Evolutionary conservation across 805 yeast species (phyloP).

Genomic region (Kuraishia molischiana): DNA sequence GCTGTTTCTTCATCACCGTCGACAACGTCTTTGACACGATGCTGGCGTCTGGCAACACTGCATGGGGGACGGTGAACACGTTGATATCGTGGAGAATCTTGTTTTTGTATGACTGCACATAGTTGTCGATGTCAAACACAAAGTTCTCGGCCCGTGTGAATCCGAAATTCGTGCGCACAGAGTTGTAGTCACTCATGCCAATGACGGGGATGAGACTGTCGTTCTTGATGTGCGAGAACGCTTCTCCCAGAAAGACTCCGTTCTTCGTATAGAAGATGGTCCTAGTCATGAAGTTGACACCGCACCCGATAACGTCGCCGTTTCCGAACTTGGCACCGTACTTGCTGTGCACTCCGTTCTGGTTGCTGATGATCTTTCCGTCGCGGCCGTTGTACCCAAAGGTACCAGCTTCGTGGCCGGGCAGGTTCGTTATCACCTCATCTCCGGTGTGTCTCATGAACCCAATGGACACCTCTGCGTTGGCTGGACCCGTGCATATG

Average conservation of each 20-base stretch:
- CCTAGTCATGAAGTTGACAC: conserved; percentile 57
- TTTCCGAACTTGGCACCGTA: conserved; percentile 37
- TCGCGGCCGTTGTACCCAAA: conserved; percentile 47
- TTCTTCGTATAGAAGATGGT: conserved; percentile 73
- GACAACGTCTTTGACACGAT: not conserved
- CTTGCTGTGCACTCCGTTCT: conserved; percentile 24
- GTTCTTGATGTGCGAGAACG: conserved; percentile 31
- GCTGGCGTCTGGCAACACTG: not conserved
- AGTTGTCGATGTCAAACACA: conserved; percentile 37
- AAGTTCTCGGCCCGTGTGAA: conserved; percentile 20
- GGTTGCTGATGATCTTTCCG: conserved; percentile 30
- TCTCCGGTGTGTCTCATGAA: conserved; percentile 21
- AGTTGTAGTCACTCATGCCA: conserved; percentile 32
- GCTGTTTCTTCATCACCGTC: not conserved
- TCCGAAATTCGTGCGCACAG: conserved; percentile 46
- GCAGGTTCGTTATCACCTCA: conserved; percentile 22
- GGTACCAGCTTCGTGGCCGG: conserved; percentile 36
- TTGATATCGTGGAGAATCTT: conserved; percentile 12
- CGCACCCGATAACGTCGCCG: conserved; percentile 74
- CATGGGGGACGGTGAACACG: conserved; percentile 2
- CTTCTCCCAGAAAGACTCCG: conserved; percentile 54
- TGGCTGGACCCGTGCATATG: conserved; percentile 24
- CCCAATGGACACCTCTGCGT: conserved; percentile 35
- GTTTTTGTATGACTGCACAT: conserved; percentile 29
- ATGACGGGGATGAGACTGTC: conserved; percentile 35